These are phyloP conservation scores for Ceratobasidium sp. DNA, from an alignment of 1,284 basidiomycete genomes.

Conservation along the genomic window DNA sequence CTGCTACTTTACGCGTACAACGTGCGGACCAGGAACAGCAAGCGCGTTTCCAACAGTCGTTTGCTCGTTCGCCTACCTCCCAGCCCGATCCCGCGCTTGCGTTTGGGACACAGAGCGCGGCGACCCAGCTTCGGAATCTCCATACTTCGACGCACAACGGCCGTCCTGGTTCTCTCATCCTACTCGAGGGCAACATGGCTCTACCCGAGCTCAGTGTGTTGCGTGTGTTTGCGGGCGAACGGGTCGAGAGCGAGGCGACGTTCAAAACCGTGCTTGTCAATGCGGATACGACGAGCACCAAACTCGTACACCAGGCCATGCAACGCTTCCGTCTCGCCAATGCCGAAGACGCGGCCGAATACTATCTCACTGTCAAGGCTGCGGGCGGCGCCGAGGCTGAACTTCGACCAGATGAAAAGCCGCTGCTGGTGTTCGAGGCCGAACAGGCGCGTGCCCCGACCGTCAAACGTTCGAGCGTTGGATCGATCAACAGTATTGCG, in stretches of 20 bases:
- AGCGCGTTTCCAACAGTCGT: conserved; percentile 87
- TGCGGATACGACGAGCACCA: conserved; percentile 78
- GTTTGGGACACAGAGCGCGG: conserved; percentile 71
- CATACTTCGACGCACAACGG: conserved; percentile 38
- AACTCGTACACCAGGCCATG: conserved; percentile 89
- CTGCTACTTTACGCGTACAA: conserved; percentile 65
- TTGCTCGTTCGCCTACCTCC: conserved; percentile 78
- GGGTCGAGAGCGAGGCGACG: conserved; percentile 88
- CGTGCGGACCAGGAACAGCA: conserved; percentile 89
- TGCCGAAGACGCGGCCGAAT: conserved; percentile 70
- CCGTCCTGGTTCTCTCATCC: conserved; percentile 57
- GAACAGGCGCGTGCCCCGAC: conserved; percentile 75
- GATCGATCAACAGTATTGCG: conserved; percentile 89
- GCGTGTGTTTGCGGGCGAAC: conserved; percentile 90
- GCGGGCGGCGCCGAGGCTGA: conserved; percentile 83
- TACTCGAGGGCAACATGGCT: conserved; percentile 65
- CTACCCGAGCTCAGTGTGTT: conserved; percentile 92
- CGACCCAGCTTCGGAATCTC: conserved; percentile 54
- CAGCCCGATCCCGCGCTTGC: conserved; percentile 71
- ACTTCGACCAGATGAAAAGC: conserved; percentile 74
- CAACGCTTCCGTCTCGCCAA: conserved; percentile 87
- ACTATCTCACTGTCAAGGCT: conserved; percentile 92
- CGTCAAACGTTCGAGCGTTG: conserved; percentile 90
- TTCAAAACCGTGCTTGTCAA: conserved; percentile 98
- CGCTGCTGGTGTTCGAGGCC: conserved; percentile 85